These are phyloP conservation scores for Diaporthe australafricana DNA, from an alignment of 2,329 filamentous ascomycete genomes.

Conservation along the genomic window DNA sequence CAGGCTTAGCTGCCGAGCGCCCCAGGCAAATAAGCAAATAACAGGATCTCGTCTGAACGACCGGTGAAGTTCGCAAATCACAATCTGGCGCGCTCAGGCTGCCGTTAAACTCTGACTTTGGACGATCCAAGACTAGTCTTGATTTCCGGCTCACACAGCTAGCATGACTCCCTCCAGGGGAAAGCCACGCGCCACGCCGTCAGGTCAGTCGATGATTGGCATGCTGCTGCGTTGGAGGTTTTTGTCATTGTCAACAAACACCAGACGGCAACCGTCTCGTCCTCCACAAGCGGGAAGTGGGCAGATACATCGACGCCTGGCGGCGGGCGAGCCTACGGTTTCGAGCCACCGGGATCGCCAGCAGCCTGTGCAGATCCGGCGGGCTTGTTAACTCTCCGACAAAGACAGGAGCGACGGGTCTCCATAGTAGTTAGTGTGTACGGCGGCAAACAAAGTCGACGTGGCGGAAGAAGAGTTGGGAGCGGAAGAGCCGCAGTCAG, in stretches of 20 bases:
- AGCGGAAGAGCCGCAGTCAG: conserved; percentile 23
- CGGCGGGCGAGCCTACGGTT: conserved; percentile 6
- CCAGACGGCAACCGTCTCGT: conserved; percentile 26
- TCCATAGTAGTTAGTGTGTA: no score
- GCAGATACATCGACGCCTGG: background rate
- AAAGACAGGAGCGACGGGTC: background rate
- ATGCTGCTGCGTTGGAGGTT: background rate
- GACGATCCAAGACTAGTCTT: conserved; percentile 15
- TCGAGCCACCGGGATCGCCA: conserved; percentile 28
- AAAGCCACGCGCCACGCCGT: background rate
- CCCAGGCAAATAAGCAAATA: background rate
- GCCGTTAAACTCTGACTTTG: conserved; percentile 20
- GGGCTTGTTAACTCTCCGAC: background rate
- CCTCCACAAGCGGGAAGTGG: conserved; percentile 1
- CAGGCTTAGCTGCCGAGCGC: background rate
- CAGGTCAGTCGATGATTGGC: conserved; percentile 21
- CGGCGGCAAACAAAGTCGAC: background rate
- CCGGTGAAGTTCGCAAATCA: background rate
- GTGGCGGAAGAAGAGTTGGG: background rate
- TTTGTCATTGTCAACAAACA: conserved; percentile 15
- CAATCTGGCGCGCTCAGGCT: conserved; percentile 5
- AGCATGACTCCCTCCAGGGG: conserved; percentile 1
- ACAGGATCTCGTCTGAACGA: conserved; percentile 1
- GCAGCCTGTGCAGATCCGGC: conserved; percentile 22
- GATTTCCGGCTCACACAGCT: background rate